Base-by-base conservation (phyloP, 2,329 filamentous ascomycete species). In the Calonectria ilicicola region DNA sequence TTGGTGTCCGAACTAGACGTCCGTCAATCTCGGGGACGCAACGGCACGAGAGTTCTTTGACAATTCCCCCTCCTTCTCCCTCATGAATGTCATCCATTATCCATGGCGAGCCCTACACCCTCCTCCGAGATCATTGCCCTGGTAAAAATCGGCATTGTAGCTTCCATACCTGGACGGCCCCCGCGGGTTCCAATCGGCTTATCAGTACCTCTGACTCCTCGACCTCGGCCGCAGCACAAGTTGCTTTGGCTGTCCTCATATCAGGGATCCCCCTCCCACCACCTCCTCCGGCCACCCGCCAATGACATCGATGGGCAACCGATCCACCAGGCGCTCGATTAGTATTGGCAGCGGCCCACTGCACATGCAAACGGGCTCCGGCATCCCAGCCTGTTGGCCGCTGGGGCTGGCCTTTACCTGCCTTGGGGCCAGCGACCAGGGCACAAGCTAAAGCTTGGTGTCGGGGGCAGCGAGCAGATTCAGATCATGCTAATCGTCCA, bases 381-480 rank as follows among this genome's bases (percentile, higher is more conserved):
- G 74, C 46, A 76, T 77, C 73, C 68, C 74, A 79, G 78, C 77
- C 77, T 72, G 75, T 80, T 80, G 73, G 78, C 68, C 62, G 62
- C 56, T 47, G 66, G 64, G 67, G 56, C 35, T 63, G 56, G 64
- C 47, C 63, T 68, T 60, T 77, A 44, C 51, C 53, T 53, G 75
- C 58, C 68, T 67, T 67, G 68, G 74, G 70, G 66, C 51, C 67
- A 51, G 62, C 67, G 62, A 49, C 67, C 65, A 67, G 53, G 66
- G 69, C 64, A 26, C 32, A 68, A 65, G 66, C 35, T 65, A 71
- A 76, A 72, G 67, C 72, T 72, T 75, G 69, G 65, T 63, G 70
- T 67, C 67, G 47, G 51, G 51, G 68, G 47, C 63, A 72, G 70
- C 67, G 73, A 72, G 74, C 67, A 76, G 75, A 76, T 76, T 60